A percentile compares a stretch with the other conserved stretches of the same genome.
Evolutionary conservation across 2,329 filamentous ascomycete species (phyloP).

Genomic region (Fusarium falciforme): DNA sequence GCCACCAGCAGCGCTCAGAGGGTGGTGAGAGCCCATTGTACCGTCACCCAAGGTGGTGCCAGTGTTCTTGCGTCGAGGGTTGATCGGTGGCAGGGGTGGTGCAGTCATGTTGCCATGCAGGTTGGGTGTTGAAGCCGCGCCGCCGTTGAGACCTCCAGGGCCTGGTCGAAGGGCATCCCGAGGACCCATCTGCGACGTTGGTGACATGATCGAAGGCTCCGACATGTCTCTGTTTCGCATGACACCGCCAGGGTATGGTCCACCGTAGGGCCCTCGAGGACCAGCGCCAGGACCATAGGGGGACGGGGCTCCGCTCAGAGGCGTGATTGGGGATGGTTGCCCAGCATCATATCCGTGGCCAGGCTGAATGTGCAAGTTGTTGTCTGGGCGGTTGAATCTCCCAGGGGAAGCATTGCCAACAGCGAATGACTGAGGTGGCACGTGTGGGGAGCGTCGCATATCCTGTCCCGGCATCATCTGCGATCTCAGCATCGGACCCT

Average conservation of each 20-base stretch:
- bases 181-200: slow-evolving; percentile 57
- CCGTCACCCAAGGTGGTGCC: slow-evolving; percentile 48
- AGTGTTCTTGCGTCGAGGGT: slow-evolving; percentile 64
- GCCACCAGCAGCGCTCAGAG: slow-evolving; percentile 33
- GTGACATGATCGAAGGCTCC: slow-evolving; percentile 61
- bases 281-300: slow-evolving; percentile 28
- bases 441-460: slow-evolving; percentile 56
- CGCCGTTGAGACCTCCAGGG: slow-evolving; percentile 49
- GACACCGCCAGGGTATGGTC: slow-evolving; percentile 38
- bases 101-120: slow-evolving; percentile 49
- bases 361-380: slow-evolving; percentile 33
- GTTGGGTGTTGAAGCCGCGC: slow-evolving; percentile 52
- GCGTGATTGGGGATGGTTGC: slow-evolving; percentile 60
- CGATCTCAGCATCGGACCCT: slow-evolving; percentile 53
- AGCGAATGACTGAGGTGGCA: slow-evolving; percentile 57
- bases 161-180: slow-evolving; percentile 51
- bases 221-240: slow-evolving; percentile 62
- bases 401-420: slow-evolving; percentile 31
- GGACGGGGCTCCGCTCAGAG: slow-evolving; percentile 31
- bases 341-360: slow-evolving; percentile 50
- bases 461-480: slow-evolving; percentile 62
- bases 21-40: slow-evolving; percentile 29
- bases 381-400: slow-evolving; percentile 38
- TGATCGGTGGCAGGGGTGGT: slow-evolving; percentile 69
- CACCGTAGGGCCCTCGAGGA: slow-evolving; percentile 24